These are phyloP conservation scores for Neckera pumila DNA, from an alignment of 225 moss, liverwort and hornwort genomes.

Conservation along the genomic window DNA sequence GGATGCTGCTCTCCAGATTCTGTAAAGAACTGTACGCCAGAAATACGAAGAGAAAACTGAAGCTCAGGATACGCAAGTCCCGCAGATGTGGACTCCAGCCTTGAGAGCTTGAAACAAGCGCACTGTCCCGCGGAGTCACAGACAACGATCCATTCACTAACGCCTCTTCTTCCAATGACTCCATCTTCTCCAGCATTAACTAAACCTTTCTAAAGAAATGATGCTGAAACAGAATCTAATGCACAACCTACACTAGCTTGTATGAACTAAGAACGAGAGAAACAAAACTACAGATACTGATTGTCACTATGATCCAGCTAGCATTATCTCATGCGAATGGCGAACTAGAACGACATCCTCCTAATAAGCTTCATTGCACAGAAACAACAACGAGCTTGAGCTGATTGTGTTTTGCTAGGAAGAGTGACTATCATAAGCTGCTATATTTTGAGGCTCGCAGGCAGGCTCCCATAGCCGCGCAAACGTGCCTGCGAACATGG, in stretches of 20 bases:
- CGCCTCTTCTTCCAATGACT: constrained; percentile 21
- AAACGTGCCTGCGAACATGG: constrained; percentile 46
- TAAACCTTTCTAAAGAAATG: not conserved
- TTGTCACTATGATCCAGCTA: not conserved
- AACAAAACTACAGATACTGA: not conserved
- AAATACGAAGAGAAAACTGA: constrained; percentile 75
- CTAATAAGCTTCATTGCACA: not conserved
- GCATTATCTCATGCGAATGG: not conserved
- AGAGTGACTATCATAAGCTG: constrained; percentile 54
- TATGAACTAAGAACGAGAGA: not conserved
- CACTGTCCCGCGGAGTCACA: not conserved
- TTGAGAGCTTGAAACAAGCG: constrained; percentile 26
- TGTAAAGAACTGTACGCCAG: constrained; percentile 81
- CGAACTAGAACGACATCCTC: not conserved
- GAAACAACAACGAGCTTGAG: not conserved
- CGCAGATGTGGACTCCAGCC: constrained; percentile 50
- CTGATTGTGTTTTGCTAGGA: not conserved
- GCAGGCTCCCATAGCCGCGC: constrained; percentile 87
- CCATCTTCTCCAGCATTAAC: not conserved
- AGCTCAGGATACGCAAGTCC: constrained; percentile 75
- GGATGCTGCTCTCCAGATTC: constrained; percentile 97
- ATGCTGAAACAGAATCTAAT: not conserved
- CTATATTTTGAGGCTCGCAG: constrained; percentile 88
- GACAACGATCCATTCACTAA: constrained; percentile 16
- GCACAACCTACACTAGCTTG: not conserved